A percentile compares a stretch with the other conserved stretches of the same genome.
Evolutionary conservation across 768 basidiomycete species (phyloP).

Genomic region (Lyophyllum atratum): DNA sequence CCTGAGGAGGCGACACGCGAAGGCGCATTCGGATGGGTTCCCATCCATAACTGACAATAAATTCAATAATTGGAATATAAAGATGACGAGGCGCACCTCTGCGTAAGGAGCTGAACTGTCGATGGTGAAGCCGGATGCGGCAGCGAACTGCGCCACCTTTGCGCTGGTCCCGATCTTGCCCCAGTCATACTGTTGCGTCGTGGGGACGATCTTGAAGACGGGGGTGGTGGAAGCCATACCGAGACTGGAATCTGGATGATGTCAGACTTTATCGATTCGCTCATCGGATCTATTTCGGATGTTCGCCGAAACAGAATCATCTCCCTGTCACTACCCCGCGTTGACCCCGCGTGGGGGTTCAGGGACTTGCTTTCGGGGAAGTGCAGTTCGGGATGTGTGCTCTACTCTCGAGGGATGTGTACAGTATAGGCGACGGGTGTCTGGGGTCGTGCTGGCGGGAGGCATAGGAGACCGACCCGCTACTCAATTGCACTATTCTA

Average conservation of each 20-base stretch:
- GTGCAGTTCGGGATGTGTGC: too few relatives aligned
- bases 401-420: too few relatives aligned
- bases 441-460: neutral
- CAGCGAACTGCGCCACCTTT: conserved; percentile 87
- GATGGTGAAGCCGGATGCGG: conserved; percentile 63
- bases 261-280: neutral
- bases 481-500: neutral
- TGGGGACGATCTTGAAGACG: conserved; percentile 83
- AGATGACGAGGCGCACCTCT: conserved; percentile 61
- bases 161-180: conserved; percentile 80
- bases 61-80: conserved; percentile 3
- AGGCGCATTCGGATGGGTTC: conserved; percentile 80
- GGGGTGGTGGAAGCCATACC: conserved; percentile 12
- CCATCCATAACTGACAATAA: conserved; percentile 89
- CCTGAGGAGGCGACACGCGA: conserved; percentile 39
- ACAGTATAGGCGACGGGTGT: neutral
- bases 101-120: conserved; percentile 84
- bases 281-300: neutral
- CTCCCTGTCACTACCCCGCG: neutral
- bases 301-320: neutral
- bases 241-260: neutral
- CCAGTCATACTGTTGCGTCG: conserved; percentile 93
- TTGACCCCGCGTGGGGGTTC: too few relatives aligned
- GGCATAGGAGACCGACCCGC: neutral
- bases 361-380: too few relatives aligned